Conservation (phyloP, 768 basidiomycete genomes). For the Pleurotus salmoneostramineus region DNA sequence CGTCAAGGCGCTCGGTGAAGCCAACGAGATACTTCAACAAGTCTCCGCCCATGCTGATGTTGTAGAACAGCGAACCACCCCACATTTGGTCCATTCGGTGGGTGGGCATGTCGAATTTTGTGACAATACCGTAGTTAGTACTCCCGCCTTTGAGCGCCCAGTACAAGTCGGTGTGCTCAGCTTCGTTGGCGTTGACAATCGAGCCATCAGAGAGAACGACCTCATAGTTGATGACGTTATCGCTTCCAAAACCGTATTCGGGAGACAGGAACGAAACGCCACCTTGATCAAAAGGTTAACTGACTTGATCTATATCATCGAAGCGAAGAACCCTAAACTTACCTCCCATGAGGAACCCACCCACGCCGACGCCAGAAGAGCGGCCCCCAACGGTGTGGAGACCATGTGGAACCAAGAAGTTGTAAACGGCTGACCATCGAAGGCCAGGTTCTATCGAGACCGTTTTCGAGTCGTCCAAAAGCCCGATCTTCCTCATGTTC, state of each 20-base stretch:
- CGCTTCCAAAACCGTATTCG: conserved; percentile 10
- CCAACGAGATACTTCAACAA: conserved; percentile 8
- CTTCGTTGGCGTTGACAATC: conserved; percentile 7
- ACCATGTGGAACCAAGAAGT: conserved; percentile 1
- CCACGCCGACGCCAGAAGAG: conserved; percentile 11
- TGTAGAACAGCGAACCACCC: conserved; percentile 13
- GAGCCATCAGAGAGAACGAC: conserved; percentile 13
- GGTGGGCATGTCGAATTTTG: conserved; percentile 13
- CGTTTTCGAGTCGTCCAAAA: conserved; percentile 3
- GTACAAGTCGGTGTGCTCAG: conserved; percentile 12
- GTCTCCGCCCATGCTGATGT: background rate
- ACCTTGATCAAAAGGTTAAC: conserved; percentile 1
- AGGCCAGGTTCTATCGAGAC: conserved; percentile 9
- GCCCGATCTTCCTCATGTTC: conserved; percentile 3
- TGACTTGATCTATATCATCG: background rate
- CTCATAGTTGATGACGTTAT: conserved; percentile 13
- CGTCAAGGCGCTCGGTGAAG: conserved; percentile 4
- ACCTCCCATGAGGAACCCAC: conserved; percentile 14
- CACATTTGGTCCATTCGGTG: conserved; percentile 8
- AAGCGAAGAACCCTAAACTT: background rate
- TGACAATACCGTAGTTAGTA: conserved; percentile 17
- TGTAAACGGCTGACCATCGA: conserved; percentile 10
- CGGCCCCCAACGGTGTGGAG: conserved; percentile 9
- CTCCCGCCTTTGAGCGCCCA: conserved; percentile 15
- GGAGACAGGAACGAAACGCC: conserved; percentile 14